Percentiles rank a stretch among this genome's conserved stretches.
phyloP scores from a whole-genome alignment of 2,329 filamentous ascomycete genomes.

The Claviceps sp. region DNA sequence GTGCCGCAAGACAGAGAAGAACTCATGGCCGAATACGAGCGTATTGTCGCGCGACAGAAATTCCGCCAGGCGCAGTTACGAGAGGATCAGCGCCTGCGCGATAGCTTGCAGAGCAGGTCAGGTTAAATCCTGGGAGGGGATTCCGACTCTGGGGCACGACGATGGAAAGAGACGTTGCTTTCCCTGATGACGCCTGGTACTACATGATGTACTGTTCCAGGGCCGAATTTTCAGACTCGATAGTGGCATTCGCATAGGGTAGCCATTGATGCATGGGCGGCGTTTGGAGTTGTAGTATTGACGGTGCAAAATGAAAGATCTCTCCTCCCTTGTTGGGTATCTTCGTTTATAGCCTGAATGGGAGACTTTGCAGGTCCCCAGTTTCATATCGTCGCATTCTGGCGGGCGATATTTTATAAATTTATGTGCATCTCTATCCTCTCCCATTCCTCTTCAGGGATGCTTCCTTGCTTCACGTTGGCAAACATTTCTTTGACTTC shows the following conservation, averaged over 20 bases:
- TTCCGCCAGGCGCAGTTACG: slow-evolving; percentile 51
- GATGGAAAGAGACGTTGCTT: too few species aligned
- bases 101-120: slow-evolving; percentile 12
- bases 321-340: not conserved
- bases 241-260: not conserved
- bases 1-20: slow-evolving; percentile 68
- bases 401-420: slow-evolving; percentile 16
- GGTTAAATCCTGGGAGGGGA: slow-evolving; percentile 11
- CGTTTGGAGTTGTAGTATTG: slow-evolving; percentile 3
- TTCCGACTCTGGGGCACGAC: slow-evolving; percentile 1
- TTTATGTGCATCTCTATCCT: slow-evolving; percentile 40
- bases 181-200: too few species aligned
- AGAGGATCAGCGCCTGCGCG: slow-evolving; percentile 21
- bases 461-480: slow-evolving; percentile 44
- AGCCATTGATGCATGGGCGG: slow-evolving; percentile 3
- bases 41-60: slow-evolving; percentile 53
- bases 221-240: not conserved
- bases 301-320: not conserved
- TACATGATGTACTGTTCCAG: too few species aligned
- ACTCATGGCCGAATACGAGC: slow-evolving; percentile 67
- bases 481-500: slow-evolving; percentile 70
- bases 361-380: too few species aligned
- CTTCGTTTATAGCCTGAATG: too few species aligned
- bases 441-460: slow-evolving; percentile 41
- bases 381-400: not conserved